Base-by-base conservation (phyloP, 2,329 filamentous ascomycete genomes). In the Trichothecium roseum region DNA sequence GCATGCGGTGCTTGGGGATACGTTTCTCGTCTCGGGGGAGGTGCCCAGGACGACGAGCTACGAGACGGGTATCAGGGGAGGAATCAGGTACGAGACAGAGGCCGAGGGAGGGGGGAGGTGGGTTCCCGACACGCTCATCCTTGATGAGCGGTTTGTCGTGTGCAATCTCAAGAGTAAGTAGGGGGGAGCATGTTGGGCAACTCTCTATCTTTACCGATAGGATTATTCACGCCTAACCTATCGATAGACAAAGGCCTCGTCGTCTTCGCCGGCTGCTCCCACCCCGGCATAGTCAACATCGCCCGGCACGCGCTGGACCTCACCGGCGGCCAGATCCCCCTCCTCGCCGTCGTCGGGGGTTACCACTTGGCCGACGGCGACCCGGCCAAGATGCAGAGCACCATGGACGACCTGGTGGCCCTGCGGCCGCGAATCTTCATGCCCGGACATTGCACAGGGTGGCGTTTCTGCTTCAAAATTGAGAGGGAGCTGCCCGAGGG, bases 361-460 rank as follows among this genome's bases (percentile, higher is more conserved):
- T 74, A 66, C 32, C 70, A 74, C 45, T 59, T 74, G 4, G 66
- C 68, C 1, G 65, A 62, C 9, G 62, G 59, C 4, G 54, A 66
- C 5, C 45, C 58, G 4, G 49, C 55, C 4, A 62, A 65, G 35
- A 50, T 71, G 37, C 45, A 62, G 28, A 53, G 50, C 14, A 69
- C 68, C 0, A 52, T 74, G 2, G 44, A 49, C n/a, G 69, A 71
- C 35, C 48, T 74, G 16, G 64, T 65, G 43, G 52, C 42, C 1
- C 45, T 73, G 3, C 55, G 62, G 35, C 65, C 68, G 0, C 61
- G 60, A 10, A 53, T 74, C 0, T 45, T 74, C 4, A 56, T 74
- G 47, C 68, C 70, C 0, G 70, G 69, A 1, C 70, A 74, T 47
- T 74, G 69, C 43, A 66, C 69, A 0, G 69, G 69, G 5, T 75